Percentiles rank a stretch among this genome's conserved stretches.
phyloP scores from a whole-genome alignment of 164 flowering plant genomes.

The Taxillus chinensis region DNA sequence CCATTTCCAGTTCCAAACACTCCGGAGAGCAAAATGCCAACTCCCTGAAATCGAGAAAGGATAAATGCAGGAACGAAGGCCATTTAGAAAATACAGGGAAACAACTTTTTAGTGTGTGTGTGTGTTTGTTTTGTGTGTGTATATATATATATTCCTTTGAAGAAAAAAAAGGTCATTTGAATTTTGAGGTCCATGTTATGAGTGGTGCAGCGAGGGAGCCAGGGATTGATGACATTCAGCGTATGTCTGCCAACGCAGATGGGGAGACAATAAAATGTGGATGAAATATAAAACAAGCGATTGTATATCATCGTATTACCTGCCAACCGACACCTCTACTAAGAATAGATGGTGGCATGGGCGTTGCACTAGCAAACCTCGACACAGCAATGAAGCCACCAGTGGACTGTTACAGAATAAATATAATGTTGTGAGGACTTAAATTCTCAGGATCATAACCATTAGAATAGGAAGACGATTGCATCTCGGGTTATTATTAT shows the following conservation, averaged over 20 bases:
- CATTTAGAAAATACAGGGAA: background rate
- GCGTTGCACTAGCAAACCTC: constrained; percentile 75
- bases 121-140: too few species aligned
- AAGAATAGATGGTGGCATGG: constrained; percentile 64
- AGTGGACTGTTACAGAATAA: constrained; percentile 43
- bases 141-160: too few species aligned
- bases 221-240: background rate
- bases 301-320: constrained; percentile 22
- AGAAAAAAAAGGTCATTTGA: too few species aligned
- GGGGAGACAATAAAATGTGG: background rate
- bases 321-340: constrained; percentile 79
- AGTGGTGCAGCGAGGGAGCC: too few species aligned
- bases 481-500: background rate
- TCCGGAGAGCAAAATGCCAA: constrained; percentile 38
- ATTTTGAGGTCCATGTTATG: too few species aligned
- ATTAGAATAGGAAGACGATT: background rate
- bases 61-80: background rate
- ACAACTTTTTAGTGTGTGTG: too few species aligned
- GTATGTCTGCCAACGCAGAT: background rate
- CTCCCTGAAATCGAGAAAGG: constrained; percentile 43
- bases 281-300: background rate
- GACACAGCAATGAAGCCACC: constrained; percentile 57
- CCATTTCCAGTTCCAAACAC: constrained; percentile 33
- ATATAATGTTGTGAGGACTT: too few species aligned
- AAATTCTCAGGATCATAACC: background rate